Evolutionary conservation across 768 basidiomycete genomes (phyloP).

Genomic region (Dentipellis fragilis): DNA sequence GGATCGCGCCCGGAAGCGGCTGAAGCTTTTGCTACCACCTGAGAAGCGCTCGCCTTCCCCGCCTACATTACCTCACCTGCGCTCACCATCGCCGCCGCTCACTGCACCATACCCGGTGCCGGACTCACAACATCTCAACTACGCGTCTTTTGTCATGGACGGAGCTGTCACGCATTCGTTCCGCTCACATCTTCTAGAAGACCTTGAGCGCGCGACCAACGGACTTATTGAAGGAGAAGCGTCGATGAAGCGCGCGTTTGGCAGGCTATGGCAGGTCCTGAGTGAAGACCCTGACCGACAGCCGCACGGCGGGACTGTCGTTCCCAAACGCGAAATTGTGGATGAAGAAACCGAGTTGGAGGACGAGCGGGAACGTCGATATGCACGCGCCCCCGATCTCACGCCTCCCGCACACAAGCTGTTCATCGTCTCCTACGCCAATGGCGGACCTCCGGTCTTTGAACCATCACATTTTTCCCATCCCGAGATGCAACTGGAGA

Average conservation of each 20-base stretch:
- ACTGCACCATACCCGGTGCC: conserved; percentile 68
- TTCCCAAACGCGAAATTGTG: conserved; percentile 63
- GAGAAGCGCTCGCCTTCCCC: conserved; percentile 60
- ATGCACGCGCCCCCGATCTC: conserved; percentile 57
- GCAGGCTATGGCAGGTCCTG: conserved; percentile 74
- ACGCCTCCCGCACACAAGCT: conserved; percentile 56
- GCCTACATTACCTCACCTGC: conserved; percentile 63
- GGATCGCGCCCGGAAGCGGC: conserved; percentile 73
- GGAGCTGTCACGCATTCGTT: conserved; percentile 78
- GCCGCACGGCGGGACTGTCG: conserved; percentile 28
- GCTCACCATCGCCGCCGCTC: conserved; percentile 71
- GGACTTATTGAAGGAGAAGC: conserved; percentile 79
- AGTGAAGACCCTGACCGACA: conserved; percentile 51
- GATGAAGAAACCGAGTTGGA: conserved; percentile 28
- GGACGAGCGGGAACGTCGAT: conserved; percentile 30
- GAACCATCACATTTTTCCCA: conserved; percentile 57
- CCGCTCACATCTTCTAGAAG: conserved; percentile 66
- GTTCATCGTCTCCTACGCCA: conserved; percentile 45
- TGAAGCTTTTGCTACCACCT: conserved; percentile 56
- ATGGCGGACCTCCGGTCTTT: conserved; percentile 34
- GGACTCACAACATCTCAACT: conserved; percentile 56
- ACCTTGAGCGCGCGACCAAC: conserved; percentile 75
- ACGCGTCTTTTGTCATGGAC: conserved; percentile 81
- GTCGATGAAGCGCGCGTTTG: conserved; percentile 60
- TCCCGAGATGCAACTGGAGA: conserved; percentile 58